phyloP scores from a whole-genome alignment of 805 yeast genomes.

The Candida namnaoensis region DNA sequence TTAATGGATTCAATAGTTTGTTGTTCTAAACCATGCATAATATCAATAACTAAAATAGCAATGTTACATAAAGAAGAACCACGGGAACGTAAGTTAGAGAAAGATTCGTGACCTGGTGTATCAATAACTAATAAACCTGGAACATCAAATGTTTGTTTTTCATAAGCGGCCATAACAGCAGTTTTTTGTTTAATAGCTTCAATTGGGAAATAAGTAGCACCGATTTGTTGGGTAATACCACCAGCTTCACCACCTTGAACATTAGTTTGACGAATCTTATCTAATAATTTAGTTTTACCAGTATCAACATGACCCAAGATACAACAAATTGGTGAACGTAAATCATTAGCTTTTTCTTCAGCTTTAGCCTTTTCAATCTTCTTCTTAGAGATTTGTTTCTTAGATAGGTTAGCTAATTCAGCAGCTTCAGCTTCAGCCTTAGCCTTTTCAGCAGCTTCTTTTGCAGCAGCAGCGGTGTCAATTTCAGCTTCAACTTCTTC shows the following conservation, averaged over 20 bases:
- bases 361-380: slow-evolving; percentile 21
- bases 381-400: slow-evolving; percentile 21
- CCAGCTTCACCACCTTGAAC: slow-evolving; percentile 99
- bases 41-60: slow-evolving; percentile 96
- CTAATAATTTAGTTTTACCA: slow-evolving; percentile 96
- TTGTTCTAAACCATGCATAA: slow-evolving; percentile 98
- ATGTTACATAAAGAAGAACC: slow-evolving; percentile 99
- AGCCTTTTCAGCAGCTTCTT: slow-evolving; percentile 12
- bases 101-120: slow-evolving; percentile 99
- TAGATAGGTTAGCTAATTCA: slow-evolving; percentile 9
- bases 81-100: slow-evolving; percentile 94
- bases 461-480: slow-evolving; percentile 3
- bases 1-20: slow-evolving; percentile 94
- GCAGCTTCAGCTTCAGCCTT: slow-evolving; percentile 17
- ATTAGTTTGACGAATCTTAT: slow-evolving; percentile 95
- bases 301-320: slow-evolving; percentile 99
- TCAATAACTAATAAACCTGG: slow-evolving; percentile 96
- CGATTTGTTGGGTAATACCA: slow-evolving; percentile 99
- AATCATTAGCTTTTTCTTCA: slow-evolving; percentile 34
- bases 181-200: slow-evolving; percentile 89
- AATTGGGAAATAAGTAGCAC: slow-evolving; percentile 99
- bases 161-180: slow-evolving; percentile 80
- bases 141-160: slow-evolving; percentile 81
- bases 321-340: slow-evolving; percentile 99
- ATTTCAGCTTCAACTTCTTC: slow-evolving; percentile 21